Percentiles rank a stretch among this genome's conserved stretches.
Evolutionary conservation across 108 stramenopile species (phyloP).

Genomic region (Discostella pseudostelligera): DNA sequence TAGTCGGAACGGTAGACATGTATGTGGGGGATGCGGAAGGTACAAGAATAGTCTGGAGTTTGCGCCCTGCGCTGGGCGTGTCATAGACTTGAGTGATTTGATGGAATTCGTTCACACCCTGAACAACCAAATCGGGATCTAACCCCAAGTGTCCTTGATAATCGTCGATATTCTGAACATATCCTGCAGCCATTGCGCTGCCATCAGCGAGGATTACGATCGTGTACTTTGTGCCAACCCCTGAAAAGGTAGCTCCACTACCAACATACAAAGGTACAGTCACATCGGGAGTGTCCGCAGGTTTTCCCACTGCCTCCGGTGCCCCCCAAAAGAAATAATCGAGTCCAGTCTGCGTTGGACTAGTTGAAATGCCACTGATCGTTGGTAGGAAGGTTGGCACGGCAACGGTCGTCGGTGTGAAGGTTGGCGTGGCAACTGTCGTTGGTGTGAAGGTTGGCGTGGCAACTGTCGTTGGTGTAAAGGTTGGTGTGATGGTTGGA

Average conservation of each 20-base stretch:
- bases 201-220: slow-evolving; percentile 25
- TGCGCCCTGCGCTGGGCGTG: neutral
- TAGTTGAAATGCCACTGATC: neutral
- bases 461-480: neutral
- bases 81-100: slow-evolving; percentile 18
- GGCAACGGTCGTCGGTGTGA: neutral
- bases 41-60: neutral
- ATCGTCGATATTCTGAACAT: slow-evolving; percentile 18
- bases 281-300: slow-evolving; percentile 10
- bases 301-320: slow-evolving; percentile 25
- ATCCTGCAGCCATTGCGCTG: slow-evolving; percentile 26
- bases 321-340: slow-evolving; percentile 42
- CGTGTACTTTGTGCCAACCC: slow-evolving; percentile 30
- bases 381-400: neutral
- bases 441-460: neutral
- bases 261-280: slow-evolving; percentile 19
- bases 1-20: too few relatives aligned
- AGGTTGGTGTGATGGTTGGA: slow-evolving; percentile 3
- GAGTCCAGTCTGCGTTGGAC: neutral
- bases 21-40: too few relatives aligned
- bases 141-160: slow-evolving; percentile 39
- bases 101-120: slow-evolving; percentile 29
- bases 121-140: slow-evolving; percentile 8
- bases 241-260: slow-evolving; percentile 6
- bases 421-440: neutral